phyloP scores from a whole-genome alignment of 2,329 filamentous ascomycete species.

The Colletotrichum camelliae region DNA sequence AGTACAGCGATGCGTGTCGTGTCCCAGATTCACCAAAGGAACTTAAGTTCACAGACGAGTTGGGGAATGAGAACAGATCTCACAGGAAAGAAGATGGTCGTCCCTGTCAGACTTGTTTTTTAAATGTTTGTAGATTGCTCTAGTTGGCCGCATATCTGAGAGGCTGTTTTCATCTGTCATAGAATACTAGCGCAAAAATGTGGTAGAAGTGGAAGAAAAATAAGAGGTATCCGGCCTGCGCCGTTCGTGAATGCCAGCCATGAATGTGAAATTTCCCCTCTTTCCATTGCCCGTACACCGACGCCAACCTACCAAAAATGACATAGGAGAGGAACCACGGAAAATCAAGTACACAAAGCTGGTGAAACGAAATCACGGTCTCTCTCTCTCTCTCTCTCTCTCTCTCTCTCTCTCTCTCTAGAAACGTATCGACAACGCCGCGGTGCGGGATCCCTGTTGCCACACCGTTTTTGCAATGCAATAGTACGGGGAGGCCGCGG shows the following conservation, averaged over 20 bases:
- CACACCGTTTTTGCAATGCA: constrained; percentile 6
- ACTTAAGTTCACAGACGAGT: neutral
- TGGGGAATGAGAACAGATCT: neutral
- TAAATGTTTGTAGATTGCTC: neutral
- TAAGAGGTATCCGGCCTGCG: constrained; percentile 9
- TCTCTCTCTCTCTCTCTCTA: constrained; percentile 1
- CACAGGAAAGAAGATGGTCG: neutral
- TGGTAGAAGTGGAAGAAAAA: neutral
- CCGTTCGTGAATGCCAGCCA: constrained; percentile 15
- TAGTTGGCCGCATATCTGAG: neutral
- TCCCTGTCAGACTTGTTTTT: neutral
- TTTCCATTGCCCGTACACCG: constrained; percentile 11
- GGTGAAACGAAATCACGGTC: neutral
- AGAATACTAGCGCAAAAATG: neutral
- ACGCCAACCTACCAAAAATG: constrained; percentile 1
- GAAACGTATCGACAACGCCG: neutral
- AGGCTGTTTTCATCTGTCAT: neutral
- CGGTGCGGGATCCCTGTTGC: neutral
- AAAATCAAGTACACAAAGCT: neutral
- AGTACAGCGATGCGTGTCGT: neutral
- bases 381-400: neutral
- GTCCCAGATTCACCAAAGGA: neutral
- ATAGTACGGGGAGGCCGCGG: neutral
- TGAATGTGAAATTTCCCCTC: neutral
- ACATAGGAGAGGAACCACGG: neutral